A percentile compares a stretch with the other conserved stretches of the same genome.
Conservation (phyloP, 2,329 filamentous ascomycete genomes). For the Zasmidium cellare region DNA sequence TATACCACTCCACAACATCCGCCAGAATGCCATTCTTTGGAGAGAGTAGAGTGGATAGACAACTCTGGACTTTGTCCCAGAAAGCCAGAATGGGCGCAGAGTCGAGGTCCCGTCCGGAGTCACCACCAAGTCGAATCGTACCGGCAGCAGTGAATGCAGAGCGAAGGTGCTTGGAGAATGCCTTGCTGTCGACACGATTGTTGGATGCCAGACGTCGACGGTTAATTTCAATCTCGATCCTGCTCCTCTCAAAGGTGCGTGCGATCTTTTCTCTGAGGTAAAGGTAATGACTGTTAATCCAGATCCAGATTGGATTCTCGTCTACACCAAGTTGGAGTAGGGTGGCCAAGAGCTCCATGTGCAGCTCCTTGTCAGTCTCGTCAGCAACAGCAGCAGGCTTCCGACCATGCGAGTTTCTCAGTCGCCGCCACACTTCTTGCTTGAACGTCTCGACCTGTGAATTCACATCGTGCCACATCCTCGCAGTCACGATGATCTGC, state of each 20-base stretch:
- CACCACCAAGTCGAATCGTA: conserved; percentile 23
- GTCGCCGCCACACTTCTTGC: conserved; percentile 79
- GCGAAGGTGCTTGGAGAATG: conserved; percentile 73
- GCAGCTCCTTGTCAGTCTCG: conserved; percentile 64
- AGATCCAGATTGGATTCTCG: conserved; percentile 95
- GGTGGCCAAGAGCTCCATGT: conserved; percentile 87
- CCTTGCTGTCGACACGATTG: conserved; percentile 69
- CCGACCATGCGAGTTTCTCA: conserved; percentile 44
- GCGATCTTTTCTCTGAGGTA: conserved; percentile 84
- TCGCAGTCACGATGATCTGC: conserved; percentile 80
- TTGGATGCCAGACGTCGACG: conserved; percentile 74
- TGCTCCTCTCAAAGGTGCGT: conserved; percentile 77
- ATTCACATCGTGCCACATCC: conserved; percentile 94
- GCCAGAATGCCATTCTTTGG: conserved; percentile 75
- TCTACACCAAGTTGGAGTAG: conserved; percentile 92
- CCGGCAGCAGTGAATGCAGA: conserved; percentile 53
- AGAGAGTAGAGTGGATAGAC: conserved; percentile 73
- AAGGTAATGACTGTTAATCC: conserved; percentile 87
- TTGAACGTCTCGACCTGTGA: conserved; percentile 86
- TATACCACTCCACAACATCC: conserved; percentile 92
- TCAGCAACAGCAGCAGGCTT: conserved; percentile 28
- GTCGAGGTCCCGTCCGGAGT: conserved; percentile 64
- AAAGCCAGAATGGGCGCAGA: conserved; percentile 78
- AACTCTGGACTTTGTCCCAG: conserved; percentile 84
- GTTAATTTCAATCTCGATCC: conserved; percentile 88